Conservation (phyloP, 1,284 basidiomycete genomes). For the Hemileccinum hortonii region DNA sequence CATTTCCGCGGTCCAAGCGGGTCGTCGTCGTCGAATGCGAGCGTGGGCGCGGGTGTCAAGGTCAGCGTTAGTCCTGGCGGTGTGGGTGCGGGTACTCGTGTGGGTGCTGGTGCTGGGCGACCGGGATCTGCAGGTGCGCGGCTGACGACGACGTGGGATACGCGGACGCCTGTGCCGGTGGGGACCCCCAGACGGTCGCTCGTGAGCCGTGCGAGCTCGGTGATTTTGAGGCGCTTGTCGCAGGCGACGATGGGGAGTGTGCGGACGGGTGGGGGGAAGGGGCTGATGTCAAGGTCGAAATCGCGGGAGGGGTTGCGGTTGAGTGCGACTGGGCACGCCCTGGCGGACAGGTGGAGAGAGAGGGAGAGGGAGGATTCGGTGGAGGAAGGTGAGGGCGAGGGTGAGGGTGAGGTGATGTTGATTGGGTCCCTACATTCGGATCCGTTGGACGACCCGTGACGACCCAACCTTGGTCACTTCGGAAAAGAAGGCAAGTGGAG, state of each 20-base stretch:
- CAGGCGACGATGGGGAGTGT: slow-evolving; percentile 13
- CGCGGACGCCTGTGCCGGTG: neutral
- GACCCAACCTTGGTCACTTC: too few species aligned
- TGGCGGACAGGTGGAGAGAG: slow-evolving; percentile 4
- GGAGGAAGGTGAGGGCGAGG: slow-evolving; percentile 1
- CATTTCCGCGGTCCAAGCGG: slow-evolving; percentile 4
- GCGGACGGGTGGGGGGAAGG: neutral
- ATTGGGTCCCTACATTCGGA: slow-evolving; percentile 15
- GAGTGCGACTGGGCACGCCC: neutral
- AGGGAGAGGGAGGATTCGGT: neutral
- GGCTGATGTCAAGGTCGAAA: neutral
- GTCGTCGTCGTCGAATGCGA: neutral
- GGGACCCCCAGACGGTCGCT: slow-evolving; percentile 15
- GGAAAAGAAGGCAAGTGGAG: too few species aligned
- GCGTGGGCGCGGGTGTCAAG: neutral
- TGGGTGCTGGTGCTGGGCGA: neutral
- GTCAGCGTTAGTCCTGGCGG: too few species aligned
- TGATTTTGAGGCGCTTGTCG: slow-evolving; percentile 26
- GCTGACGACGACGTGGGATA: slow-evolving; percentile 13
- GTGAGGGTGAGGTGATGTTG: slow-evolving; percentile 19
- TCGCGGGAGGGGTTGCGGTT: slow-evolving; percentile 1
- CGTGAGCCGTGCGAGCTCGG: slow-evolving; percentile 28
- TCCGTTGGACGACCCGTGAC: neutral
- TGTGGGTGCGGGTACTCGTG: neutral
- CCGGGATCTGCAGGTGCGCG: slow-evolving; percentile 28